Conservation (phyloP, 2,329 filamentous ascomycete species). For the Amesomyces nigricolor region DNA sequence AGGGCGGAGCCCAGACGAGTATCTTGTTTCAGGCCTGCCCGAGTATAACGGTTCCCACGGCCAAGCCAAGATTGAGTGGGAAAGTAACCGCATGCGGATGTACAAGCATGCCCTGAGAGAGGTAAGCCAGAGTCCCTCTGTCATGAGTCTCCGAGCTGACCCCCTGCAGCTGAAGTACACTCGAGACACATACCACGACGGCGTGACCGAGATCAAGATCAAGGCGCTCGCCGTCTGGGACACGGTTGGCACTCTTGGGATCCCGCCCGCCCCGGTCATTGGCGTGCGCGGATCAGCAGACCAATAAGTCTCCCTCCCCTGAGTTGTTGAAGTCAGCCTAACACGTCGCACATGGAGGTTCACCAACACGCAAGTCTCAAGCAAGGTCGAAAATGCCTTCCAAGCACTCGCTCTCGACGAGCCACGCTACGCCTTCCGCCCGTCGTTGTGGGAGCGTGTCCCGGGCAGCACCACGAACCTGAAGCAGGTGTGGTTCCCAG, state of each 20-base stretch:
- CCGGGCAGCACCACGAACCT: slow-evolving; percentile 17
- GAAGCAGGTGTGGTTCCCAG: slow-evolving; percentile 49
- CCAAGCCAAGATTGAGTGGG: slow-evolving; percentile 31
- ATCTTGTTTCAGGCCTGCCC: slow-evolving; percentile 24
- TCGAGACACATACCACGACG: slow-evolving; percentile 33
- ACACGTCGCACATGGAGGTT: slow-evolving; percentile 33
- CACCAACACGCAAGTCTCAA: slow-evolving; percentile 24
- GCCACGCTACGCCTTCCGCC: slow-evolving; percentile 33
- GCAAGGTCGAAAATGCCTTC: slow-evolving; percentile 47
- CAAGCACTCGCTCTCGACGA: slow-evolving; percentile 52
- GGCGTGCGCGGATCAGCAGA: slow-evolving; percentile 34
- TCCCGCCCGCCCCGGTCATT: slow-evolving; percentile 33
- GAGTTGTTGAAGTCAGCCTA: slow-evolving; percentile 15
- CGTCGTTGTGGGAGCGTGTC: slow-evolving; percentile 27
- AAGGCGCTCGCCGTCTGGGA: slow-evolving; percentile 44
- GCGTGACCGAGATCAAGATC: slow-evolving; percentile 34
- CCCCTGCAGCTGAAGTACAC: slow-evolving; percentile 31
- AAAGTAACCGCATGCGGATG: slow-evolving; percentile 30
- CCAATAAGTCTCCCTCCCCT: slow-evolving; percentile 27
- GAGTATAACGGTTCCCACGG: slow-evolving; percentile 27
- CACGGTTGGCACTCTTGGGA: slow-evolving; percentile 36
- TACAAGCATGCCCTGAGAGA: slow-evolving; percentile 36
- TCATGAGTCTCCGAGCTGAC: neutral
- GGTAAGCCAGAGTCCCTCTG: slow-evolving; percentile 21
- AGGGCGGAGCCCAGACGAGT: slow-evolving; percentile 22